Conservation (phyloP, 164 flowering plant genomes). For the Magnolia changhungtana region DNA sequence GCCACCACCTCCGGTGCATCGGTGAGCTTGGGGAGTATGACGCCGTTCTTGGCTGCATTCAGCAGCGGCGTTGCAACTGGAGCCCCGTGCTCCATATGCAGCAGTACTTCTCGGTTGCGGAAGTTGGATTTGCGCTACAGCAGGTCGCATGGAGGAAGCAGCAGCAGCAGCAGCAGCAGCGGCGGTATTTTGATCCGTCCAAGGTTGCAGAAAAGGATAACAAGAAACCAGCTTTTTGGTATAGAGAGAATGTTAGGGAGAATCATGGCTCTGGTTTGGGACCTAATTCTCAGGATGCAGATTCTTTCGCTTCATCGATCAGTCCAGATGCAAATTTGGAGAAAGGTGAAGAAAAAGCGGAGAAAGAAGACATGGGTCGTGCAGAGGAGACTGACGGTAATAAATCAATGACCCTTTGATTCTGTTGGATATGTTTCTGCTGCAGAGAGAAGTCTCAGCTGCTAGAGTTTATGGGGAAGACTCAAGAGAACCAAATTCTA, state of each 20-base stretch:
- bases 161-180: conserved; percentile 16
- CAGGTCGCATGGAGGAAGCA: conserved; percentile 59
- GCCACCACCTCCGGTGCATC: conserved; percentile 52
- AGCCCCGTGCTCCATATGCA: conserved; percentile 77
- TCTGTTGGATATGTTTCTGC: neutral
- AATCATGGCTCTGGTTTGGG: conserved; percentile 23
- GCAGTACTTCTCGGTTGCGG: conserved; percentile 69
- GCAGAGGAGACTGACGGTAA: conserved; percentile 49
- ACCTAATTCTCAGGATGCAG: conserved; percentile 15
- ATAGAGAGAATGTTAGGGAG: conserved; percentile 35
- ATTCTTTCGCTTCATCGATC: conserved; percentile 10
- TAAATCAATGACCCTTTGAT: neutral
- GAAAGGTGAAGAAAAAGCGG: conserved; percentile 20
- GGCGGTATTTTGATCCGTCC: conserved; percentile 29
- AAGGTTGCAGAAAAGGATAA: conserved; percentile 37
- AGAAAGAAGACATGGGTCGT: conserved; percentile 9
- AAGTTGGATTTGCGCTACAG: conserved; percentile 53
- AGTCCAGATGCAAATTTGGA: conserved; percentile 11
- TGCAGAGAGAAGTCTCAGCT: neutral
- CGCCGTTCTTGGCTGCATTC: conserved; percentile 43
- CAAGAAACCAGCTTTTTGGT: conserved; percentile 31
- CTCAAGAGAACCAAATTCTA: neutral
- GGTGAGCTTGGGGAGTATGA: conserved; percentile 82
- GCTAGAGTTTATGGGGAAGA: neutral
- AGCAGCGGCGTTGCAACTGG: conserved; percentile 83